phyloP scores from a whole-genome alignment of 208 protist species.

The Leptomonas seymouri region DNA sequence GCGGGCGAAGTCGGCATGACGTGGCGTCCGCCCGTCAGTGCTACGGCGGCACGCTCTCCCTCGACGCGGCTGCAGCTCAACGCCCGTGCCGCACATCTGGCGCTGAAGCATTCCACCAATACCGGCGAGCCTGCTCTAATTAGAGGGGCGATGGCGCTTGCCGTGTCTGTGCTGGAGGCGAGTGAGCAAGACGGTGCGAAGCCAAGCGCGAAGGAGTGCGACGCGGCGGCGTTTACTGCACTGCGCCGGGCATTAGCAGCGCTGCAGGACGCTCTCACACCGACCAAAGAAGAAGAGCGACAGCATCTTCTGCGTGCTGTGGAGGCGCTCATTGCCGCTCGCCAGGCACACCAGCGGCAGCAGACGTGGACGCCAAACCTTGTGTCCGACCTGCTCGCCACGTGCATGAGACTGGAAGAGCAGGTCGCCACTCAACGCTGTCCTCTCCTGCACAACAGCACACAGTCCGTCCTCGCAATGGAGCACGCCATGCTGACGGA shows the following conservation, averaged over 20 bases:
- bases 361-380: slow-evolving; percentile 14
- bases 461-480: slow-evolving; percentile 17
- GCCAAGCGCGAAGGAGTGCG: slow-evolving; percentile 3
- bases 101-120: slow-evolving; percentile 11
- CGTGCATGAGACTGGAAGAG: slow-evolving; percentile 12
- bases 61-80: slow-evolving; percentile 12
- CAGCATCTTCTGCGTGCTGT: slow-evolving; percentile 30
- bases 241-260: slow-evolving; percentile 25
- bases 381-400: slow-evolving; percentile 7
- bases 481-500: slow-evolving; percentile 24
- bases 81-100: slow-evolving; percentile 11
- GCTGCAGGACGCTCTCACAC: background rate
- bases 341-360: slow-evolving; percentile 18
- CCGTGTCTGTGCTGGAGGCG: slow-evolving; percentile 26
- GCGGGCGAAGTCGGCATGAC: slow-evolving; percentile 27
- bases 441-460: background rate
- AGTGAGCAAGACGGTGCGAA: slow-evolving; percentile 1
- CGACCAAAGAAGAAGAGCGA: slow-evolving; percentile 22
- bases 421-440: background rate
- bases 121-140: slow-evolving; percentile 18
- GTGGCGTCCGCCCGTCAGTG: slow-evolving; percentile 4
- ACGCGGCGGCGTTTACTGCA: background rate
- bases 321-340: slow-evolving; percentile 12
- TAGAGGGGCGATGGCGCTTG: slow-evolving; percentile 20
- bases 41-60: background rate